Percentiles rank a stretch among this genome's conserved stretches.
Conservation (phyloP, 208 protist species). For the Crithidia thermophila region DNA sequence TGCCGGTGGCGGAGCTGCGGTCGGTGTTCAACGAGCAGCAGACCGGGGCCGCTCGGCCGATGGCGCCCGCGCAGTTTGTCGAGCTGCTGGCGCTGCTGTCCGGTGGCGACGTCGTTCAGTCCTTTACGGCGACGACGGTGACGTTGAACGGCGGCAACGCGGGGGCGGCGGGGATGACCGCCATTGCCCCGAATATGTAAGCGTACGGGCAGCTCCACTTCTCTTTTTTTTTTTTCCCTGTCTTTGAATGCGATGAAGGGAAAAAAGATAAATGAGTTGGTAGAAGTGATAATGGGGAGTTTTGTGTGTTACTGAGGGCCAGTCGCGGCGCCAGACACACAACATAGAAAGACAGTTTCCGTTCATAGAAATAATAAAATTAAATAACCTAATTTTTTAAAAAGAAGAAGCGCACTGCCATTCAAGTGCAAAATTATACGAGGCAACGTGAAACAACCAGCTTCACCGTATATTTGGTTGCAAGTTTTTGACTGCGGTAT, state of each 20-base stretch:
- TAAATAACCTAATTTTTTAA: too few relatives aligned
- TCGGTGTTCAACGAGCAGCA: constrained; percentile 72
- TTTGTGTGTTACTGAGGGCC: background rate
- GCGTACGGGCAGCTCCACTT: background rate
- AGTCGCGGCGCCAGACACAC: too few relatives aligned
- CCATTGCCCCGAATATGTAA: background rate
- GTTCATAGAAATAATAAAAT: too few relatives aligned
- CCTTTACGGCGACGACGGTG: constrained; percentile 71
- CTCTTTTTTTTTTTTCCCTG: background rate
- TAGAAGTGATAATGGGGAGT: too few relatives aligned
- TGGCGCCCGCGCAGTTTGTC: constrained; percentile 73
- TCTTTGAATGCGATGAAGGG: too few relatives aligned
- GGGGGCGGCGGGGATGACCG: background rate
- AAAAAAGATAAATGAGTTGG: too few relatives aligned
- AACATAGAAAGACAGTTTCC: too few relatives aligned
- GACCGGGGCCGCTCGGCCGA: constrained; percentile 46
- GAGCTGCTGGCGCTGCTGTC: constrained; percentile 80
- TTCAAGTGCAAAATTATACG: too few relatives aligned
- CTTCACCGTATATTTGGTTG: too few relatives aligned
- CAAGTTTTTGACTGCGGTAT: too few relatives aligned
- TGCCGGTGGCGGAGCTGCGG: constrained; percentile 71
- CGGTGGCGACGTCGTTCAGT: constrained; percentile 77
- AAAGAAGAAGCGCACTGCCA: too few relatives aligned
- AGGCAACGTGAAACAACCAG: too few relatives aligned
- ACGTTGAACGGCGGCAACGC: constrained; percentile 35